phyloP scores from a whole-genome alignment of 1,284 basidiomycete species.

The Testicularia cyperi region DNA sequence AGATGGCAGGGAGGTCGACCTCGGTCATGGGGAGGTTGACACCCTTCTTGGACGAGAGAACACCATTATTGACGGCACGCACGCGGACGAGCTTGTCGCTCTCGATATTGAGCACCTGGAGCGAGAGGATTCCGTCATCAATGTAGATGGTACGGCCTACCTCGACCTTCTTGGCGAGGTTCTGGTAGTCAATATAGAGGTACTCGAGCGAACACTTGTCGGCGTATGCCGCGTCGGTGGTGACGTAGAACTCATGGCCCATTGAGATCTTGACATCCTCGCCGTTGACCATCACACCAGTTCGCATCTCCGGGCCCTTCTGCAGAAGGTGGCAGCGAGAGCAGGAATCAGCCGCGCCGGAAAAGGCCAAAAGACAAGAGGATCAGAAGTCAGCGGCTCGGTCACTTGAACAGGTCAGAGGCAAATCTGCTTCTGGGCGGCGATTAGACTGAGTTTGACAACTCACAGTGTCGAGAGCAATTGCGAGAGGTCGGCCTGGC shows the following conservation, averaged over 20 bases:
- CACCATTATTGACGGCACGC: constrained; percentile 88
- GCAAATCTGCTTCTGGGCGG: too few species aligned
- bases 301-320: constrained; percentile 99
- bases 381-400: neutral
- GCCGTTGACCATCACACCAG: constrained; percentile 84
- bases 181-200: constrained; percentile 66
- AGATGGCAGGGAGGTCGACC: constrained; percentile 95
- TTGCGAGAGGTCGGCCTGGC: constrained; percentile 84
- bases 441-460: too few species aligned
- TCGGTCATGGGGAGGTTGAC: constrained; percentile 98
- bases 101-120: constrained; percentile 79
- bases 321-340: constrained; percentile 62
- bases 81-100: constrained; percentile 65
- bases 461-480: constrained; percentile 88
- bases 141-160: constrained; percentile 95
- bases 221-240: constrained; percentile 79
- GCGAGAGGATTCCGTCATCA: constrained; percentile 94
- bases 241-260: constrained; percentile 91
- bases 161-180: constrained; percentile 90
- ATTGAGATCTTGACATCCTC: constrained; percentile 82
- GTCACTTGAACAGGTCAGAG: constrained; percentile 3
- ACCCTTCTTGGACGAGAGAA: constrained; percentile 93
- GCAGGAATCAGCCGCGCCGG: too few species aligned
- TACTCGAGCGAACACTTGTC: constrained; percentile 80
- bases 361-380: constrained; percentile 23